A percentile compares a stretch with the other conserved stretches of the same genome.
These are phyloP conservation scores for Amauroascus verrucosus DNA, from an alignment of 2,329 filamentous ascomycete species.

Conservation along the genomic window DNA sequence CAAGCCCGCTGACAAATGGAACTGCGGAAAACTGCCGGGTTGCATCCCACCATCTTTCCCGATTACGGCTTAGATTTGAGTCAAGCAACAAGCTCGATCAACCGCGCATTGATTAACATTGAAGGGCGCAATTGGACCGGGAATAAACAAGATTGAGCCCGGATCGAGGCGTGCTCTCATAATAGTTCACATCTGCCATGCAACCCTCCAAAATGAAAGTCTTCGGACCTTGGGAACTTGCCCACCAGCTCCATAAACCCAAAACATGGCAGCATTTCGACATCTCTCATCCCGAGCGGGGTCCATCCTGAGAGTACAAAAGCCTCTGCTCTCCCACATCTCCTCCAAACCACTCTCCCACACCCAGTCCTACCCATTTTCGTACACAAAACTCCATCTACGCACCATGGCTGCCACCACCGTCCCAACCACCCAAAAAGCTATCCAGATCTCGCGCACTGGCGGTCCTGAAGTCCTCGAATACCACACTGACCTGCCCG, in stretches of 20 bases:
- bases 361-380: not conserved
- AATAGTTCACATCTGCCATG: not conserved
- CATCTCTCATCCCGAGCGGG: slow-evolving; percentile 10
- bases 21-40: too few relatives aligned
- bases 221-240: not conserved
- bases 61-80: too few relatives aligned
- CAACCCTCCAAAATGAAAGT: too few relatives aligned
- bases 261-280: not conserved
- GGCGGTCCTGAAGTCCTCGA: slow-evolving; percentile 63
- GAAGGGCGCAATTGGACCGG: not conserved
- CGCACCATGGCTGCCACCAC: slow-evolving; percentile 28
- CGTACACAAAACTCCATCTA: not conserved
- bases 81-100: too few relatives aligned
- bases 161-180: too few relatives aligned
- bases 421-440: slow-evolving; percentile 60
- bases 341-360: not conserved
- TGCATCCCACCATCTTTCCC: too few relatives aligned
- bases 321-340: not conserved
- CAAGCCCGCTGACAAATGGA: not conserved
- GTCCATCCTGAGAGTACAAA: slow-evolving; percentile 3
- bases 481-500: slow-evolving; percentile 58
- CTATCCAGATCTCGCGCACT: slow-evolving; percentile 59
- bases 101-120: not conserved
- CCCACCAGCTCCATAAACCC: not conserved
- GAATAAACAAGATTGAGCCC: too few relatives aligned